Conservation (phyloP, 495 filamentous ascomycete genomes). For the Podospora conica region DNA sequence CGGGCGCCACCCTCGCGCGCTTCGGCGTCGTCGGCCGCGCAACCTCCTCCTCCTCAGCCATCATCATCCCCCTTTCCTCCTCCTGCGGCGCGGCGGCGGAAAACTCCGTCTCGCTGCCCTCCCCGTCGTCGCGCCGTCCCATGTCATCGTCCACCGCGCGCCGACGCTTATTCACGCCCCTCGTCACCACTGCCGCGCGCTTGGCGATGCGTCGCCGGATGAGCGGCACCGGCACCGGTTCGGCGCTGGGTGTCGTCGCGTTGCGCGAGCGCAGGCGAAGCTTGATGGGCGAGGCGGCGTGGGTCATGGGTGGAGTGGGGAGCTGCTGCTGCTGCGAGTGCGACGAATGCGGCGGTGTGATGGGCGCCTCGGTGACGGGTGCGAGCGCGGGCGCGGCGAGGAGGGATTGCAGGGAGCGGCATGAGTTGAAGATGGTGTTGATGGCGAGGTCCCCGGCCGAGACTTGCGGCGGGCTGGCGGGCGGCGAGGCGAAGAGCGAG, state of each 20-base stretch:
- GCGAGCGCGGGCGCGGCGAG: constrained; percentile 42
- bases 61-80: constrained; percentile 5
- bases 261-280: constrained; percentile 44
- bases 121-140: constrained; percentile 33
- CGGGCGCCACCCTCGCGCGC: constrained; percentile 58
- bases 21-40: constrained; percentile 59
- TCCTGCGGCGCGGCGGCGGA: constrained; percentile 12
- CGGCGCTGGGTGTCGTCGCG: constrained; percentile 8
- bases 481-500: constrained; percentile 55
- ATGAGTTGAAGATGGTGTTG: constrained; percentile 59
- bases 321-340: constrained; percentile 39
- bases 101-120: constrained; percentile 35
- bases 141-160: constrained; percentile 51
- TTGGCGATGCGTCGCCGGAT: constrained; percentile 46
- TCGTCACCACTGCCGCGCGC: constrained; percentile 37
- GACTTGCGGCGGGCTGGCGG: constrained; percentile 56
- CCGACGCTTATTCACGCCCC: constrained; percentile 58
- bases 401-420: constrained; percentile 65
- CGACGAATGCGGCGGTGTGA: constrained; percentile 44
- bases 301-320: constrained; percentile 46
- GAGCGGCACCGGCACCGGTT: constrained; percentile 19
- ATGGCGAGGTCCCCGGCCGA: constrained; percentile 46
- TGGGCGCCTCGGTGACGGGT: constrained; percentile 31
- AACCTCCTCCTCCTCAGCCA: constrained; percentile 14
- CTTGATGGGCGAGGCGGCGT: constrained; percentile 42